Base-by-base conservation (phyloP, 345 rosid genomes). In the Erodium maritimum region DNA sequence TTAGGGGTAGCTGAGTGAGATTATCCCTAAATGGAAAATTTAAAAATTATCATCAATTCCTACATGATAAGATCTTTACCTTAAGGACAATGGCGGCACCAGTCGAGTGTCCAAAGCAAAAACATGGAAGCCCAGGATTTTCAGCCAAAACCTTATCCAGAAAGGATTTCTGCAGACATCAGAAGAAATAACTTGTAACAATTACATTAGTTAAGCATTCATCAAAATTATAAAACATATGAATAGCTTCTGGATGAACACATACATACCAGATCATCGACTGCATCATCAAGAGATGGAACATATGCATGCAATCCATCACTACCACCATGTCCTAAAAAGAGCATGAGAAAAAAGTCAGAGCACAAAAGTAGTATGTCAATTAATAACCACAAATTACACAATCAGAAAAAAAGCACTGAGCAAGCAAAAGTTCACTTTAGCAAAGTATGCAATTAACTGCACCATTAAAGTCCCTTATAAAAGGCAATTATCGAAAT, bases 81-180 rank as follows among this genome's bases (percentile, higher is more conserved):
- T 93, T 85, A 51, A 93, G 81, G 54, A 85, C 75, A 62, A 89
- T 87, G 21, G 97, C 94, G 21, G 82, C 99, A 23, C 99, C 97
- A 0, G 95, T 89, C 11, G 99, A 93, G 65, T 93, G 99, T 58
- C 97, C 97, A 68, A 93, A 73, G 69, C 87, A 85, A 72, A 93
- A 93, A 75, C 95, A 93, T 10, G 90, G 91, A 24, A 85, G 71
- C 59, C 81, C 86, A 19, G 78, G 87, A 68, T 89, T 78, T 55
- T 85, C 95, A 21, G 76, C 54, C 50, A 82, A 62, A 51, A 87
- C 82, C 67, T 77, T 93, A 1, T 79, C 85, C 46, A 89, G 73
- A 66, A 75, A 85, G 45, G 75, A 70, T 69, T 89, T 87, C 99
- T 93, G 80, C 56, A 52, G 13, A 64, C 58, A 66, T 42, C 54